A percentile compares a stretch with the other conserved stretches of the same genome.
Conservation (phyloP, 139 green algal species). For the Gonium pectorale region DNA sequence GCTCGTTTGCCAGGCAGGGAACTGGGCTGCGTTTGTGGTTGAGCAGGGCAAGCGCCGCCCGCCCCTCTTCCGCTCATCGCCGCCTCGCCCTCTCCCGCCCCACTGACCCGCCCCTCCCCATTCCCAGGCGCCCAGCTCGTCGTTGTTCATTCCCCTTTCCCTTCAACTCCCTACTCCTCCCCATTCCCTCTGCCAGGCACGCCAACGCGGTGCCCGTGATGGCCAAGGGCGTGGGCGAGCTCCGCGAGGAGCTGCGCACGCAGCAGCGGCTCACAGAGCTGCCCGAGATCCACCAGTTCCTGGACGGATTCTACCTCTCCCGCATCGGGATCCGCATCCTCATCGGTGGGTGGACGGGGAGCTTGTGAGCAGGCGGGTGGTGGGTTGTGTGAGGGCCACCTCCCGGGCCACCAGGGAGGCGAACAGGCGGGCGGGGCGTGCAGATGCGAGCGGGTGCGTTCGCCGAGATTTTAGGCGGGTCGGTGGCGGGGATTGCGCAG, state of each 20-base stretch:
- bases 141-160: constrained; percentile 41
- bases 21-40: too few species aligned
- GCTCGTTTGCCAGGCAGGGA: too few species aligned
- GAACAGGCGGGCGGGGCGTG: too few species aligned
- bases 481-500: too few species aligned
- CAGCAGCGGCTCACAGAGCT: constrained; percentile 79
- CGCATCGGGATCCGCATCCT: constrained; percentile 99
- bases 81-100: too few species aligned
- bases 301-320: constrained; percentile 98
- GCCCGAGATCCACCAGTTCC: constrained; percentile 98
- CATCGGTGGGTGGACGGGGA: constrained; percentile 70
- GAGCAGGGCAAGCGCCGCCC: too few species aligned
- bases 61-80: too few species aligned
- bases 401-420: too few species aligned
- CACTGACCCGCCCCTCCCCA: background rate
- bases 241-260: constrained; percentile 61
- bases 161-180: too few species aligned
- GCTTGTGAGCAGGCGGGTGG: background rate
- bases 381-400: background rate
- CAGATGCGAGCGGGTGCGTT: too few species aligned
- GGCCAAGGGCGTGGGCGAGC: constrained; percentile 90
- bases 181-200: constrained; percentile 68
- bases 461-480: too few species aligned
- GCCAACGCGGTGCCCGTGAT: constrained; percentile 96
- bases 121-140: background rate